A percentile compares a stretch with the other conserved stretches of the same genome.
Conservation (phyloP, 2,329 filamentous ascomycete species). For the Apiospora aurea region DNA sequence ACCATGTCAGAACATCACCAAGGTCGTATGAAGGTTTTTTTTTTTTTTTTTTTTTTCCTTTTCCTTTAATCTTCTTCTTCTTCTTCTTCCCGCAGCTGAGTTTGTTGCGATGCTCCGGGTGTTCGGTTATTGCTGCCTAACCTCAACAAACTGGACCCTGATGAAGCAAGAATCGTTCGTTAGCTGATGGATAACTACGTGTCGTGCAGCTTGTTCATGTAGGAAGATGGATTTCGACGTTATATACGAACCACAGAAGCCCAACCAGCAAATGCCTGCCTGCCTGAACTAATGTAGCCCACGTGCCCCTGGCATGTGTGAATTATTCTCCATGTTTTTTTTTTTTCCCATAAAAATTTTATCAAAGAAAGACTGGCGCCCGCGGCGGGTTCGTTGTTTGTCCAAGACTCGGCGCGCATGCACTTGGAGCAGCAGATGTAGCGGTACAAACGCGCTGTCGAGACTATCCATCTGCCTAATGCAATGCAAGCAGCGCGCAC, state of each 20-base stretch:
- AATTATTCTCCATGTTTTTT: neutral
- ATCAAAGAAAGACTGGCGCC: neutral
- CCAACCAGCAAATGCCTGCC: conserved; percentile 15
- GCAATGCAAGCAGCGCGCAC: conserved; percentile 7
- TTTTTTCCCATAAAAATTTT: neutral
- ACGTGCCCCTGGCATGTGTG: neutral
- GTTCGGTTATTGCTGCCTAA: conserved; percentile 7
- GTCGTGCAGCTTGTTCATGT: conserved; percentile 20
- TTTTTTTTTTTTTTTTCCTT: no score
- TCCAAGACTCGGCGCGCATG: neutral
- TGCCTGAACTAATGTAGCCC: conserved; percentile 16
- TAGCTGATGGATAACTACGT: conserved; percentile 14
- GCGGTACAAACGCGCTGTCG: neutral
- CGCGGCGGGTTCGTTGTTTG: neutral
- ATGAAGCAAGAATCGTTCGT: conserved; percentile 16
- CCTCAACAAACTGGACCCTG: neutral
- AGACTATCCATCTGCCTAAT: conserved; percentile 1
- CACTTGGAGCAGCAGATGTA: neutral
- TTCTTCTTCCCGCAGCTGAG: neutral
- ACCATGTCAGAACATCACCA: neutral
- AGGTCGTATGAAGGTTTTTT: no score
- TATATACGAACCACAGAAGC: conserved; percentile 6
- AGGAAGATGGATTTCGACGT: conserved; percentile 9
- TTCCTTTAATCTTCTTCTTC: no score
- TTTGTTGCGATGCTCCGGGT: neutral